Percentiles rank a stretch among this genome's conserved stretches.
Conservation (phyloP, 1,284 basidiomycete species). For the Sporisorium graminicola region DNA sequence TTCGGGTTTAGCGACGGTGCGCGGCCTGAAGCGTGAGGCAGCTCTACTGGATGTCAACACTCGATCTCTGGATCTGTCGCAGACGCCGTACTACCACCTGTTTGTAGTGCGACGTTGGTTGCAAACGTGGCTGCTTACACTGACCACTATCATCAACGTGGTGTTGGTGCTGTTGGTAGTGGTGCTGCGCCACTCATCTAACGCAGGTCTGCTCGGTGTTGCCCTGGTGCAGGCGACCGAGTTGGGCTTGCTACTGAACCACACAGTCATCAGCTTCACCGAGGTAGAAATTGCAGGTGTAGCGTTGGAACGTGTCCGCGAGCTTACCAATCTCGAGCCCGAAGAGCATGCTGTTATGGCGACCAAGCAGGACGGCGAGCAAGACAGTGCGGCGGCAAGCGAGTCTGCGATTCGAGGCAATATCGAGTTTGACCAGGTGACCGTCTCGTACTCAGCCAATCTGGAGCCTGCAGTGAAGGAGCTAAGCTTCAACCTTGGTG, state of each 20-base stretch:
- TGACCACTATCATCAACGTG: constrained; percentile 48
- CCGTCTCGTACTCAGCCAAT: constrained; percentile 43
- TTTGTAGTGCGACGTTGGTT: constrained; percentile 57
- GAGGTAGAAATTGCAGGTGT: constrained; percentile 69
- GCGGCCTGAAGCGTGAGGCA: constrained; percentile 44
- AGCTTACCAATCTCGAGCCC: constrained; percentile 55
- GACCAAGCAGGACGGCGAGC: constrained; percentile 6
- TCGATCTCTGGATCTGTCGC: constrained; percentile 37
- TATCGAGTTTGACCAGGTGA: constrained; percentile 44
- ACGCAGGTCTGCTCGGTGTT: constrained; percentile 64
- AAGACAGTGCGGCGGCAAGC: not conserved
- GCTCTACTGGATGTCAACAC: constrained; percentile 44
- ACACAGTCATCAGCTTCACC: constrained; percentile 60
- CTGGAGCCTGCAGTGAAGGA: constrained; percentile 49
- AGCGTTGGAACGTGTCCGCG: constrained; percentile 67
- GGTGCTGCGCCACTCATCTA: constrained; percentile 41
- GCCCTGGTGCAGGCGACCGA: constrained; percentile 64
- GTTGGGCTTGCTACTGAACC: constrained; percentile 45
- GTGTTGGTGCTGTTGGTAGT: constrained; percentile 53
- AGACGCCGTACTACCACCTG: constrained; percentile 53
- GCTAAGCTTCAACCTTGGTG: constrained; percentile 40
- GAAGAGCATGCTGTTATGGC: constrained; percentile 31
- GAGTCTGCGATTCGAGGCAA: constrained; percentile 23
- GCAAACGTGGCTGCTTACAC: constrained; percentile 50
- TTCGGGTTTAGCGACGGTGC: constrained; percentile 51